Evolutionary conservation across 306 rosid genomes (phyloP).

Genomic region (Dryas drummondii): DNA sequence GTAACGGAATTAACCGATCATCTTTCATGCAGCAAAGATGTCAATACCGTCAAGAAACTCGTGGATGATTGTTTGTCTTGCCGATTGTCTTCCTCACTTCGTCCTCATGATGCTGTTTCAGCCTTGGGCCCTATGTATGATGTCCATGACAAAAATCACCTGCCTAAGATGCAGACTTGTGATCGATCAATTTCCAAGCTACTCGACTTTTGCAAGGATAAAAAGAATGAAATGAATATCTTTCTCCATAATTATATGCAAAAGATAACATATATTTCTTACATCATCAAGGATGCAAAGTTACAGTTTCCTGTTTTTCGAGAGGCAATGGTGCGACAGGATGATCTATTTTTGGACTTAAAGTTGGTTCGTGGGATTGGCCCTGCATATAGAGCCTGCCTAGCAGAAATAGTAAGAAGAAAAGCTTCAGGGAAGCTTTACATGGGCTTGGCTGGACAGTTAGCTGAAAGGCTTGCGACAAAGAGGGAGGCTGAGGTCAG

Average conservation of each 20-base stretch:
- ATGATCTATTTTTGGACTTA: constrained; percentile 68
- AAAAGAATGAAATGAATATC: constrained; percentile 80
- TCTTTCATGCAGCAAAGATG: constrained; percentile 83
- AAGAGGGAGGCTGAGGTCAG: constrained; percentile 80
- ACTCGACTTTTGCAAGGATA: constrained; percentile 69
- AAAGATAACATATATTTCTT: constrained; percentile 65
- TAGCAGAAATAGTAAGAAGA: constrained; percentile 94
- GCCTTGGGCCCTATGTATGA: constrained; percentile 99
- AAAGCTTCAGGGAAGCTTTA: constrained; percentile 90
- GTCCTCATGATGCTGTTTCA: constrained; percentile 99
- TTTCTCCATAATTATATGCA: constrained; percentile 83
- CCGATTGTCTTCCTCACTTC: constrained; percentile 83
- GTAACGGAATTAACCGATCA: background rate
- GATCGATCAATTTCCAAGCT: constrained; percentile 72
- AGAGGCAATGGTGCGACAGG: constrained; percentile 96
- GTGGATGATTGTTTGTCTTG: constrained; percentile 90
- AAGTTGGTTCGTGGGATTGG: constrained; percentile 79
- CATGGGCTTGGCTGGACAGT: constrained; percentile 99
- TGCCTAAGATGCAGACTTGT: constrained; percentile 87
- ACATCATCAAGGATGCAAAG: constrained; percentile 82
- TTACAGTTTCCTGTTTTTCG: constrained; percentile 92
- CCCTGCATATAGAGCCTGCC: constrained; percentile 93
- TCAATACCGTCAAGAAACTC: constrained; percentile 82
- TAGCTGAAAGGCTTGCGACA: constrained; percentile 91
- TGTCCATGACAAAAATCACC: constrained; percentile 82